Percentiles rank a stretch among this genome's conserved stretches.
Evolutionary conservation across 257 asterid genomes (phyloP).

Genomic region (Jacaranda mimosifolia): DNA sequence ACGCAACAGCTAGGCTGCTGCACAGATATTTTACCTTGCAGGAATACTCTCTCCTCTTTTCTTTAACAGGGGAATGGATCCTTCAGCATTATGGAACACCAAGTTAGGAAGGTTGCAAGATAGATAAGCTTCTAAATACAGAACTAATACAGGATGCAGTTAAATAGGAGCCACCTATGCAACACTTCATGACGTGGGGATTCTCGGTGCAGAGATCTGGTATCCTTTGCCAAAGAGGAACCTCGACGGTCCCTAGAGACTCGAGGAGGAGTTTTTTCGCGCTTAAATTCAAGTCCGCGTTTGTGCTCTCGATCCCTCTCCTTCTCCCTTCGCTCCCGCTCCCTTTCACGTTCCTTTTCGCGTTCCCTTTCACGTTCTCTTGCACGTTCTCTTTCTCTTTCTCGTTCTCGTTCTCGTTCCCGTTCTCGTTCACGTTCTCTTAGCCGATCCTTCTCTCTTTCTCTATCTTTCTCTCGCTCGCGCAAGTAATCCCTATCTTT

Average conservation of each 20-base stretch:
- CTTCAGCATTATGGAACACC: slow-evolving; percentile 91
- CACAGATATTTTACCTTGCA: slow-evolving; percentile 89
- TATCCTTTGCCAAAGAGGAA: slow-evolving; percentile 74
- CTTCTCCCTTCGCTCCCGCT: slow-evolving; percentile 71
- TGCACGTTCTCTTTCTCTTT: slow-evolving; percentile 60
- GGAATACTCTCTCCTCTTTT: slow-evolving; percentile 87
- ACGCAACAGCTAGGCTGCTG: slow-evolving; percentile 57
- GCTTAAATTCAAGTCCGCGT: slow-evolving; percentile 66
- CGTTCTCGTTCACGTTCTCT: slow-evolving; percentile 62
- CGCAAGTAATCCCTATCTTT: slow-evolving; percentile 74
- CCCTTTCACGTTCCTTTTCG: slow-evolving; percentile 65
- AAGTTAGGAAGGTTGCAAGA: slow-evolving; percentile 81
- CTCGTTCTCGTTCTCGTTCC: slow-evolving; percentile 67
- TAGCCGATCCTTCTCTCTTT: slow-evolving; percentile 72
- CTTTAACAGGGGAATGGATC: slow-evolving; percentile 94
- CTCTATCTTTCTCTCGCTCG: slow-evolving; percentile 81
- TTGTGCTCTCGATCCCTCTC: slow-evolving; percentile 75
- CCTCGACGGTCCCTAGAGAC: slow-evolving; percentile 81
- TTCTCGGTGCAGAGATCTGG: slow-evolving; percentile 71
- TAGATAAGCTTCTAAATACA: slow-evolving; percentile 67
- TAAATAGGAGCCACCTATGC: slow-evolving; percentile 90
- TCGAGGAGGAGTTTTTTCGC: slow-evolving; percentile 80
- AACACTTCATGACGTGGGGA: slow-evolving; percentile 84
- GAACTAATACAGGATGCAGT: slow-evolving; percentile 67
- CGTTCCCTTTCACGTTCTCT: slow-evolving; percentile 65